phyloP scores from a whole-genome alignment of 192 early-diverging fungal genomes.

The Backusella morwellensis region DNA sequence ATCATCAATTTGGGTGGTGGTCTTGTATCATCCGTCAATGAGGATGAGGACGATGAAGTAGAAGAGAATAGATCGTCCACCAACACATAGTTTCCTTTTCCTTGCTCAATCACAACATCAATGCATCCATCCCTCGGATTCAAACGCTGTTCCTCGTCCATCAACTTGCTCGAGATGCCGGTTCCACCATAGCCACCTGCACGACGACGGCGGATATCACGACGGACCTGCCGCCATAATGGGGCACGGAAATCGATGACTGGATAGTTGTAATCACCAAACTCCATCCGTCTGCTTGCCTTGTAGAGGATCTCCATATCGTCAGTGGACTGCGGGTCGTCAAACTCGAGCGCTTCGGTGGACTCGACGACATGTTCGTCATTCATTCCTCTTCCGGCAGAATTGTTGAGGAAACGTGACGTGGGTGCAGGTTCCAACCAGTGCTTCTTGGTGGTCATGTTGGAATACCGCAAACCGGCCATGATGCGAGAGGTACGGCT shows the following conservation, averaged over 20 bases:
- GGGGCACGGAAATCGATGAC: conserved; percentile 42
- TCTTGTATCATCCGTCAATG: not conserved
- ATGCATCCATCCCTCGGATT: conserved; percentile 15
- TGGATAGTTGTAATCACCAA: conserved; percentile 58
- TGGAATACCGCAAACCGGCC: conserved; percentile 54
- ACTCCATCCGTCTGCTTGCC: conserved; percentile 39
- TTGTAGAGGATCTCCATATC: conserved; percentile 43
- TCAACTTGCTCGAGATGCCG: not conserved
- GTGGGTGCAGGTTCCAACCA: conserved; percentile 47
- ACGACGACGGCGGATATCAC: not conserved
- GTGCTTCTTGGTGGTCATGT: conserved; percentile 50
- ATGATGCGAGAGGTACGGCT: conserved; percentile 56
- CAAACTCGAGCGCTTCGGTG: conserved; percentile 29
- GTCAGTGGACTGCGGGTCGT: conserved; percentile 37
- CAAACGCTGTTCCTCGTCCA: not conserved
- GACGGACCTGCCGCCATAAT: conserved; percentile 26
- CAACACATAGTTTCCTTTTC: conserved; percentile 15
- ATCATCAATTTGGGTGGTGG: not conserved
- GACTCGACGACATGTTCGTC: conserved; percentile 10
- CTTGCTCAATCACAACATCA: conserved; percentile 22
- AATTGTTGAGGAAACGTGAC: conserved; percentile 11
- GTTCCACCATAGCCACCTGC: conserved; percentile 15
- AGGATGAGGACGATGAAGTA: not conserved
- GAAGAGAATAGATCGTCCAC: conserved; percentile 7
- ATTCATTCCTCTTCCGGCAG: conserved; percentile 18